phyloP scores from a whole-genome alignment of 1,139 yeast genomes.

The Yamadazyma dushanensis region DNA sequence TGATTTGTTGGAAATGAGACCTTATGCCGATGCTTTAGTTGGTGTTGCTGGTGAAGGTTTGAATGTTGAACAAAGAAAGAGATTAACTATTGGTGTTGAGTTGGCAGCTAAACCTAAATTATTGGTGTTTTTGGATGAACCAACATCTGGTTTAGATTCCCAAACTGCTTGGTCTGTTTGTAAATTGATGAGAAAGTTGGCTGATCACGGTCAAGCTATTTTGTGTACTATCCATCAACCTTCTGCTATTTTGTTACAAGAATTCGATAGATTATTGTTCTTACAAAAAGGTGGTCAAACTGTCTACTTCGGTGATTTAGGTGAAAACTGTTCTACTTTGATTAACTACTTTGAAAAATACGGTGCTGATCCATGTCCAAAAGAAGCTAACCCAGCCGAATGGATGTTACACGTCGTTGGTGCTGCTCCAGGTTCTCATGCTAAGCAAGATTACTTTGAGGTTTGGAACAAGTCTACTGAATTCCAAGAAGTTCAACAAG shows the following conservation, averaged over 20 bases:
- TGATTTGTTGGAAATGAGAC: slow-evolving; percentile 36
- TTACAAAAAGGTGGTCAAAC: slow-evolving; percentile 54
- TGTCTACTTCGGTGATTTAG: slow-evolving; percentile 69
- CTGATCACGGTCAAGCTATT: slow-evolving; percentile 44
- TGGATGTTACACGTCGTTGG: slow-evolving; percentile 58
- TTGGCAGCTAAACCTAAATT: slow-evolving; percentile 41
- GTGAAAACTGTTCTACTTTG: slow-evolving; percentile 50
- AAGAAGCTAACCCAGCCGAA: slow-evolving; percentile 54
- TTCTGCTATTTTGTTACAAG: slow-evolving; percentile 37
- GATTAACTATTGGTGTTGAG: slow-evolving; percentile 41
- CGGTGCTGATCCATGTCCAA: slow-evolving; percentile 48
- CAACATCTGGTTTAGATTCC: slow-evolving; percentile 44
- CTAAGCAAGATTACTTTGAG: slow-evolving; percentile 34
- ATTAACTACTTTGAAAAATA: slow-evolving; percentile 57
- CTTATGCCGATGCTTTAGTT: slow-evolving; percentile 38
- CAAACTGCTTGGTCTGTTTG: slow-evolving; percentile 49
- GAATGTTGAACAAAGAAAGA: slow-evolving; percentile 39
- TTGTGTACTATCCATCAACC: slow-evolving; percentile 47
- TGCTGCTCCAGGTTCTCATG: slow-evolving; percentile 37
- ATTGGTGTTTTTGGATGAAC: slow-evolving; percentile 38
- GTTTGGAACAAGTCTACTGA: slow-evolving; percentile 36
- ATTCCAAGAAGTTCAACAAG: slow-evolving; percentile 22
- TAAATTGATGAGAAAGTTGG: slow-evolving; percentile 41
- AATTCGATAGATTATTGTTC: slow-evolving; percentile 37
- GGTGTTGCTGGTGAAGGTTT: slow-evolving; percentile 44